Base-by-base conservation (phyloP, 495 filamentous ascomycete species). In the Penicillium turbatum region DNA sequence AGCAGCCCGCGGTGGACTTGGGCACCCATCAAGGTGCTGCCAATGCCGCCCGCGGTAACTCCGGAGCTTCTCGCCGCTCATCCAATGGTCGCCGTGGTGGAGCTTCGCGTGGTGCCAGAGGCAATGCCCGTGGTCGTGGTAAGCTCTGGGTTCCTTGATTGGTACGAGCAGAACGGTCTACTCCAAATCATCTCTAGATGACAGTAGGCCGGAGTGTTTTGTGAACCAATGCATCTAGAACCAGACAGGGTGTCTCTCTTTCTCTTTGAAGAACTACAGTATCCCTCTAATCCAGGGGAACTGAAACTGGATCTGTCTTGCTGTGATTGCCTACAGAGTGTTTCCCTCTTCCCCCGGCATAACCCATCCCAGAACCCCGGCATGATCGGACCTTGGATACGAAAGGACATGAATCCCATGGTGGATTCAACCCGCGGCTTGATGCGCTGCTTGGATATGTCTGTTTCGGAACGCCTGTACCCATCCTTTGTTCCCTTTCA, bases 91-190 rank as follows among this genome's bases (percentile, higher is more conserved):
- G 69, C 26, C 68, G 71, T n/a, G 68, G 71, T 32, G 64, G 64
- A 8, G 30, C 63, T 27, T 53, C 50, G 41, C 66, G 71, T 41
- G 66, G 69, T 17, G 39, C 64, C 29, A 68, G 72, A 51, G 74
- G 74, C 39, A 65, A 56, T 45, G 65, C 67, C 47, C 74, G 74
- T 51, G 74, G 74, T 17, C 72, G 70, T 38, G 79, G 79, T 27
- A 79, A 80, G 57, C 67, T 81, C 24, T 81, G 79, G 79, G 74
- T 79, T 72, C 76, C 76, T 72, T 79, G 72, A 75, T 57, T 38
- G 42, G 8, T 13, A 59, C 37, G 54, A 36, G 44, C 37, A 37
- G 24, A 42, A 31, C 37, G 53, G 56, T 62, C 60, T 62, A 60
- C 55, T 58, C 45, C 30, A 16, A 13, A 32, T 48, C 59, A 62